Conservation (phyloP, 495 filamentous ascomycete genomes). For the Corynascus novoguineensis region DNA sequence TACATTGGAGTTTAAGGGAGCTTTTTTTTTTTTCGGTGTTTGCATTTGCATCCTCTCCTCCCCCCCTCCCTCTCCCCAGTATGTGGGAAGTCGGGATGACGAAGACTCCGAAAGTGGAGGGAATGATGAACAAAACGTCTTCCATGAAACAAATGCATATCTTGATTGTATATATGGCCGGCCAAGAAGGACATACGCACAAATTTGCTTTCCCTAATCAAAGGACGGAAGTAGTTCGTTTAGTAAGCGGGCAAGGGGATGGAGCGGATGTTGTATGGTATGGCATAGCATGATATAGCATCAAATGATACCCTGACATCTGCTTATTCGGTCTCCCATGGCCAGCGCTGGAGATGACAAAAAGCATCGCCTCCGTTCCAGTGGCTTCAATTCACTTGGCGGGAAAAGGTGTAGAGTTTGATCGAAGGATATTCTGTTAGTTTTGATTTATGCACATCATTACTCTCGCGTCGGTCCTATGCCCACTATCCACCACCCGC, state of each 20-base stretch:
- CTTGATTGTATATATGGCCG: neutral
- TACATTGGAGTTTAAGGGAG: no score
- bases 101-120: neutral
- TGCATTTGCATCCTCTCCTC: conserved; percentile 5
- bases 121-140: neutral
- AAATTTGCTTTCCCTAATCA: neutral
- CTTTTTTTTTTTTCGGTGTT: no score
- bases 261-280: neutral
- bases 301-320: no score
- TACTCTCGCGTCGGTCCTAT: neutral
- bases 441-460: neutral
- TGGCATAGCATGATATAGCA: neutral
- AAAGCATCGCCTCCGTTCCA: neutral
- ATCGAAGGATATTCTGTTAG: neutral
- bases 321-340: no score
- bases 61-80: no score
- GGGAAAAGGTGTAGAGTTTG: no score
- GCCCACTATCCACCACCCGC: neutral
- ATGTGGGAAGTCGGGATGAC: neutral
- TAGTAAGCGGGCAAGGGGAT: neutral
- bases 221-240: neutral
- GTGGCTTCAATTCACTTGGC: no score
- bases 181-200: neutral
- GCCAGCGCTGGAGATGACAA: no score
- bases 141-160: neutral